phyloP scores from a whole-genome alignment of 176 grass and related monocot genomes.

The Hordeum marinum region DNA sequence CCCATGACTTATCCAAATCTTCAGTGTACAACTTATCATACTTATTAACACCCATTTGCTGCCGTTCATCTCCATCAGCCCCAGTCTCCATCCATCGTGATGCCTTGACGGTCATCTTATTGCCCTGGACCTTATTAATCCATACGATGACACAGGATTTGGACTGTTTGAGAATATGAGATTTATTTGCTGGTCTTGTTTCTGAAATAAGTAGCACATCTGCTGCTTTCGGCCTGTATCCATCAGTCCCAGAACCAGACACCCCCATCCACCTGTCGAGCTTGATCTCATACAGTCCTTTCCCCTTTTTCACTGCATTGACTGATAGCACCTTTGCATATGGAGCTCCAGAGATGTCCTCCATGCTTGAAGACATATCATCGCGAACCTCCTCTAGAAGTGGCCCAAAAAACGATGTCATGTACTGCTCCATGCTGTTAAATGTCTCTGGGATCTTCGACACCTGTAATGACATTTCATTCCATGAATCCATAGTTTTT shows the following conservation, averaged over 20 bases:
- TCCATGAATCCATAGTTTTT: slow-evolving; percentile 12
- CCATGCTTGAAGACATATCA: slow-evolving; percentile 57
- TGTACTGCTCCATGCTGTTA: slow-evolving; percentile 53
- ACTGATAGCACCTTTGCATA: slow-evolving; percentile 37
- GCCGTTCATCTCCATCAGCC: slow-evolving; percentile 36
- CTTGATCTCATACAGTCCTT: slow-evolving; percentile 42
- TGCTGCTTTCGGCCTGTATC: slow-evolving; percentile 50
- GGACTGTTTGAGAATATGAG: slow-evolving; percentile 45
- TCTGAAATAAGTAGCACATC: slow-evolving; percentile 66
- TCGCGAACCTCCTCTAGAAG: slow-evolving; percentile 65
- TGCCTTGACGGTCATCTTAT: slow-evolving; percentile 51
- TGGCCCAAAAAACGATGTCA: slow-evolving; percentile 59
- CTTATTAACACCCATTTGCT: slow-evolving; percentile 33
- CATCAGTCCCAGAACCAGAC: slow-evolving; percentile 25
- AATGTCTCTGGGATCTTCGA: slow-evolving; percentile 49
- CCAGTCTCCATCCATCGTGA: slow-evolving; percentile 47
- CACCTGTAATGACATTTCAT: slow-evolving; percentile 42
- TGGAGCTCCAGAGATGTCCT: slow-evolving; percentile 47
- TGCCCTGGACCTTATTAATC: slow-evolving; percentile 47
- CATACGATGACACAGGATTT: slow-evolving; percentile 52
- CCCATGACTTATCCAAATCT: slow-evolving; percentile 35
- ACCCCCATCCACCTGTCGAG: slow-evolving; percentile 42
- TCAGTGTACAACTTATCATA: slow-evolving; percentile 34
- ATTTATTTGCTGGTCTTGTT: slow-evolving; percentile 45
- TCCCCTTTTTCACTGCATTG: slow-evolving; percentile 33